Conservation (phyloP, 257 asterid species). For the Solanum arcanum region DNA sequence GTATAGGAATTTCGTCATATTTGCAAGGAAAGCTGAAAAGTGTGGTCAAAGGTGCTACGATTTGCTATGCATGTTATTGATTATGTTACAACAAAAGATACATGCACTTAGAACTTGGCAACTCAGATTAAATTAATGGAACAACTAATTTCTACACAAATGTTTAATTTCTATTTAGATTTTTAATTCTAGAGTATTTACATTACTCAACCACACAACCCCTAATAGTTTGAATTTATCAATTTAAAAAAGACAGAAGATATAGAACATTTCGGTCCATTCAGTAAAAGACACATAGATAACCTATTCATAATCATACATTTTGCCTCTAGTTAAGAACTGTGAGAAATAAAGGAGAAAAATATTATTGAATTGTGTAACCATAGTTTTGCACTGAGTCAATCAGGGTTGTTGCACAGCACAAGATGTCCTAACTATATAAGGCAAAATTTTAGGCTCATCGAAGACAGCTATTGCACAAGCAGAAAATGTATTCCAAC, state of each 20-base stretch:
- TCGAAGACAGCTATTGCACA: not conserved
- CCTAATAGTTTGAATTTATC: not conserved
- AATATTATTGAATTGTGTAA: not conserved
- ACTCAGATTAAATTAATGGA: not conserved
- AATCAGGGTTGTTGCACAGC: not conserved
- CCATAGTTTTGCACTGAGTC: not conserved
- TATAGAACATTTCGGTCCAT: not conserved
- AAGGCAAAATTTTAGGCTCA: not conserved
- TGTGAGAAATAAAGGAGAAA: not conserved
- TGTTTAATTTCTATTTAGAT: not conserved
- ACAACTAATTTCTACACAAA: not conserved
- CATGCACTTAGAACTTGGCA: not conserved
- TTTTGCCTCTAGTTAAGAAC: not conserved
- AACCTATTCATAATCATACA: not conserved
- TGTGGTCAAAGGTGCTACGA: not conserved
- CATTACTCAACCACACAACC: not conserved
- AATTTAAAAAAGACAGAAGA: not conserved
- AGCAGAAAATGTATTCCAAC: not conserved
- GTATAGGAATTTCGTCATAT: not conserved
- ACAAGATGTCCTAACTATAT: not conserved
- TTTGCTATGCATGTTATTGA: not conserved
- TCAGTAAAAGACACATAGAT: not conserved
- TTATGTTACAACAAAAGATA: not conserved
- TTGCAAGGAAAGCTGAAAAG: not conserved
- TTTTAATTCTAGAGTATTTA: not conserved